These are phyloP conservation scores for Kwoniella shivajii DNA, from an alignment of 1,284 basidiomycete species.

Conservation along the genomic window DNA sequence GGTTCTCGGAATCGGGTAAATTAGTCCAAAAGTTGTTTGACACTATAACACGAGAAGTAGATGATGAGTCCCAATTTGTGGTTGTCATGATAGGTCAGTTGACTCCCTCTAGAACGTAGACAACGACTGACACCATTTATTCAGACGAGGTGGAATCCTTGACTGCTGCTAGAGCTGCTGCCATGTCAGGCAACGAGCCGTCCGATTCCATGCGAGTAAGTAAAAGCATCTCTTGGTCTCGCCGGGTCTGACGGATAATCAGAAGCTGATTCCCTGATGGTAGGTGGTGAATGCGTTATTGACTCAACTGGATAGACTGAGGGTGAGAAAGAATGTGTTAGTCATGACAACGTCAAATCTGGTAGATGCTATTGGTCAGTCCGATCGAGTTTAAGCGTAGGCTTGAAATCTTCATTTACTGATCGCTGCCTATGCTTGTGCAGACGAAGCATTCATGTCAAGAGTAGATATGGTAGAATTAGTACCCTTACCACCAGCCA, in stretches of 20 bases:
- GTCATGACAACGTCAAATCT: conserved; percentile 98
- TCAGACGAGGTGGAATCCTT: conserved; percentile 95
- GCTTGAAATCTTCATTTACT: too few relatives aligned
- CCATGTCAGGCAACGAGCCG: conserved; percentile 90
- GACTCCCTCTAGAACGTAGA: not conserved
- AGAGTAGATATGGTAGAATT: conserved; percentile 96
- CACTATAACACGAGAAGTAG: conserved; percentile 80
- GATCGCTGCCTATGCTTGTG: not conserved
- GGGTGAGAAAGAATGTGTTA: conserved; percentile 86
- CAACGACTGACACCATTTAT: not conserved
- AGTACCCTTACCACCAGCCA: conserved; percentile 81
- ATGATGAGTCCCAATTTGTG: conserved; percentile 87
- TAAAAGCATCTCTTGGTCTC: too few relatives aligned
- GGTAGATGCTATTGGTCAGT: conserved; percentile 84
- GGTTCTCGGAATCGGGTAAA: conserved; percentile 99
- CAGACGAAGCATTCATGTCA: conserved; percentile 93
- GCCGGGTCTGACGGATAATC: too few relatives aligned
- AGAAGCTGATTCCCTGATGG: conserved; percentile 5
- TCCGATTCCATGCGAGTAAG: conserved; percentile 88
- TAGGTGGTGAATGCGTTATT: conserved; percentile 97
- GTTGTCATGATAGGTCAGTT: conserved; percentile 85
- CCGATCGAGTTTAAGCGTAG: too few relatives aligned
- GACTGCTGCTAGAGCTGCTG: conserved; percentile 90
- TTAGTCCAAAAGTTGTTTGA: conserved; percentile 92
- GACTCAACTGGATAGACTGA: conserved; percentile 95